Evolutionary conservation across 371 early-diverging fungal genomes (phyloP), one percentile per base, ranked within the genome.

Genomic region (Mucor indicus): DNA sequence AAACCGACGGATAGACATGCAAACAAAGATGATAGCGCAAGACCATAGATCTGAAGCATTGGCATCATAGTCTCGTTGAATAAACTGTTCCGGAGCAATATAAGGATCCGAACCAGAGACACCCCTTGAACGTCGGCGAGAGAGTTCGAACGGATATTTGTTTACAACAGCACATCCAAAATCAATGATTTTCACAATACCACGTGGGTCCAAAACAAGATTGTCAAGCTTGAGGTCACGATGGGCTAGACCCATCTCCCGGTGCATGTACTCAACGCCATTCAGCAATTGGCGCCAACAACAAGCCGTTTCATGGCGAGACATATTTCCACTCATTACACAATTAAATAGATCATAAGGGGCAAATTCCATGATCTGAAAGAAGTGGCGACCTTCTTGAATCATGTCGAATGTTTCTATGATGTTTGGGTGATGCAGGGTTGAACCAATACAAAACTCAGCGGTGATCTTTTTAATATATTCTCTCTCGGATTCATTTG

Each of bases 151-250:
- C 1, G 87, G 85, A 30, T 79, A 72, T 44, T 80, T 75, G 58
- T 80, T 88, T 20, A 91, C 90, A 22, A 80, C 80, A 13, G 92
- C 84, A 40, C 86, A 89, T 6, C 98, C 95, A 80, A 95, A 95
- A 55, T 97, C 98, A 30, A 90, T 89, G 40, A 95, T 85, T 60
- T 95, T 95, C 46, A 95, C 67, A 8, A 84, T 77, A 12, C 87
- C 85, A 6, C 62, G 57, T 43, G 77, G 82, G 25, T 77, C 77
- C 52, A 91, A 59, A 22, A 91, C 68, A 43, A 87, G 77, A 71
- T 94, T 94, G 45, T 92, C 95, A 16, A 91, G 77, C 54, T 94
- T 94, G 32, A 94, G 53, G 53, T 93, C 93, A 16, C 92, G 82
- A 55, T 93, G 94, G 1, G 89, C 87, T 32, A 93, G 84, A 23